Percentiles rank a stretch among this genome's conserved stretches.
Evolutionary conservation across 176 grass and related monocot genomes (phyloP).

Genomic region (Rhynchospora breviuscula): DNA sequence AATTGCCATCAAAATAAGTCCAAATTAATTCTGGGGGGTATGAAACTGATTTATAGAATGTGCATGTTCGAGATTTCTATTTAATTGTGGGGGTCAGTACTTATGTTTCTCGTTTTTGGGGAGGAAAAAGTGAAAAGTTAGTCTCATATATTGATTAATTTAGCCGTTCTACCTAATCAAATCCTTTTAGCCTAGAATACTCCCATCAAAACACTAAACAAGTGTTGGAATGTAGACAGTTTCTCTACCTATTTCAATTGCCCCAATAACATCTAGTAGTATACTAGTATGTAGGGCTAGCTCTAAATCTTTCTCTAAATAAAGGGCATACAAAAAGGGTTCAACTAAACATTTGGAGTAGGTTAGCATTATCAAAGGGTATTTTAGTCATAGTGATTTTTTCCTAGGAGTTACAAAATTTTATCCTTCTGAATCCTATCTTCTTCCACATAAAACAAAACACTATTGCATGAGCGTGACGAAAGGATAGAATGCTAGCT

Average conservation of each 20-base stretch:
- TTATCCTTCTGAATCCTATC: conserved; percentile 17
- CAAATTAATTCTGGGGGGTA: too few relatives aligned
- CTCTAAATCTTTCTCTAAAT: conserved; percentile 6
- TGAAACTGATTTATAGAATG: too few relatives aligned
- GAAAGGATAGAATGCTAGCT: conserved; percentile 15
- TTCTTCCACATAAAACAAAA: conserved; percentile 33
- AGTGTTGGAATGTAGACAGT: conserved; percentile 25
- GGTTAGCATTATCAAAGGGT: conserved; percentile 2
- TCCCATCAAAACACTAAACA: conserved; percentile 19
- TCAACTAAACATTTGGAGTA: conserved; percentile 18
- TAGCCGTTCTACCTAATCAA: conserved; percentile 40
- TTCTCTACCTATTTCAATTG: conserved; percentile 14
- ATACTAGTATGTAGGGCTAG: background rate
- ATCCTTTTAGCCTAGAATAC: conserved; percentile 29
- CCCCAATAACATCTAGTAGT: background rate
- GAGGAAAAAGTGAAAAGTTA: background rate
- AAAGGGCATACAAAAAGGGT: background rate
- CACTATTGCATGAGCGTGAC: conserved; percentile 26
- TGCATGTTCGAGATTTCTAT: background rate
- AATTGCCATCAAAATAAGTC: background rate
- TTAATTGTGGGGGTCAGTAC: background rate
- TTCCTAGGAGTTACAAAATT: background rate
- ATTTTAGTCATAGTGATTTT: conserved; percentile 11
- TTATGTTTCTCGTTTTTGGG: background rate
- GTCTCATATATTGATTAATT: conserved; percentile 3